Percentiles rank a stretch among this genome's conserved stretches.
These are phyloP conservation scores for Zizania latifolia DNA, from an alignment of 176 grass and related monocot species.

Conservation along the genomic window DNA sequence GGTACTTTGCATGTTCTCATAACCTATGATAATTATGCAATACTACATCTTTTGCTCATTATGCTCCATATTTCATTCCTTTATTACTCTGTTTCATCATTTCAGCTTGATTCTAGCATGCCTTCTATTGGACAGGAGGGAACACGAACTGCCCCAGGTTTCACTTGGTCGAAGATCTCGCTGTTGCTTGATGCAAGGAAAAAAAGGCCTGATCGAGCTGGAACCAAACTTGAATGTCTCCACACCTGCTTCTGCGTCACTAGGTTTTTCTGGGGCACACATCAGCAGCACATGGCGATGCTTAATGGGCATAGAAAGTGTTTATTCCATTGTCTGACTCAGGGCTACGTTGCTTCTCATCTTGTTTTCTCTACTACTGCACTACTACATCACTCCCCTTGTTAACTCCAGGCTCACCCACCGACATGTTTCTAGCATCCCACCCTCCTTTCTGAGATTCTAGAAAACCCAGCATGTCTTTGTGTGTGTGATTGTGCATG, in stretches of 20 bases:
- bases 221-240: constrained; percentile 8
- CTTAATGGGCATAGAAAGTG: constrained; percentile 16
- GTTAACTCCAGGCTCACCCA: neutral
- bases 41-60: too few species aligned
- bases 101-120: neutral
- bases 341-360: neutral
- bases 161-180: neutral
- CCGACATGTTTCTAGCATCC: constrained; percentile 27
- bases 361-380: too few species aligned
- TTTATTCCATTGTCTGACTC: neutral
- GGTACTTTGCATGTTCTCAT: too few species aligned
- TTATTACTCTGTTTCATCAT: neutral
- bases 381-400: too few species aligned
- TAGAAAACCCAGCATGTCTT: constrained; percentile 45
- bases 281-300: constrained; percentile 29
- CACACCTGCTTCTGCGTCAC: neutral
- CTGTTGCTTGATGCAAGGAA: constrained; percentile 16
- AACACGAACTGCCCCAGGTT: neutral
- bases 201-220: neutral
- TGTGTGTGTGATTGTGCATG: constrained; percentile 33
- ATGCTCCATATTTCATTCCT: neutral
- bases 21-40: too few species aligned
- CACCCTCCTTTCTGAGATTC: constrained; percentile 40
- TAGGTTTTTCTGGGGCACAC: too few species aligned
- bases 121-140: neutral